These are phyloP conservation scores for Exophiala sp. DNA, from an alignment of 2,329 filamentous ascomycete genomes.

Conservation along the genomic window DNA sequence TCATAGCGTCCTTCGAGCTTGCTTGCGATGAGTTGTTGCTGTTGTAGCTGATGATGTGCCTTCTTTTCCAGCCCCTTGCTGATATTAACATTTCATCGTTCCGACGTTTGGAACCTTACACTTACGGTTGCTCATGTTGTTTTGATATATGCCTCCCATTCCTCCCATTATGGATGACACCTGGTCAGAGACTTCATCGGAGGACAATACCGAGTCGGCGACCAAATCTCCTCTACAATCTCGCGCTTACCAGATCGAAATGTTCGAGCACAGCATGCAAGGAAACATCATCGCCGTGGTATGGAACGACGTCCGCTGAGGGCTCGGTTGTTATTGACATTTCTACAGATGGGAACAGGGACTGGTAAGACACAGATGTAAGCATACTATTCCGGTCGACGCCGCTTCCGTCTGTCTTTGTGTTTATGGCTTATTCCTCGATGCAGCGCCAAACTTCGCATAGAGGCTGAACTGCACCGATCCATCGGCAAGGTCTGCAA, in stretches of 20 bases:
- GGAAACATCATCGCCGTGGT: conserved; percentile 71
- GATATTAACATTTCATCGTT: too few species aligned
- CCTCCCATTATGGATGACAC: conserved; percentile 7
- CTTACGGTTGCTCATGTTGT: too few species aligned
- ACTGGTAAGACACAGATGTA: conserved; percentile 77
- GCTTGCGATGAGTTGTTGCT: too few species aligned
- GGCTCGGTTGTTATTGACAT: conserved; percentile 16
- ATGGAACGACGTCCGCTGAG: conserved; percentile 24
- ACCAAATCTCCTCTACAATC: conserved; percentile 20
- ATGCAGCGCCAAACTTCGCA: conserved; percentile 64
- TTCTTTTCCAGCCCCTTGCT: too few species aligned
- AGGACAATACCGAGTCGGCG: background rate
- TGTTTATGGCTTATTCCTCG: background rate
- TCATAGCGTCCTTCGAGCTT: too few species aligned
- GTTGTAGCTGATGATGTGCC: too few species aligned
- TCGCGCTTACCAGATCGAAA: conserved; percentile 69
- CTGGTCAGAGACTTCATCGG: conserved; percentile 16
- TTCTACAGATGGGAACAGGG: conserved; percentile 71
- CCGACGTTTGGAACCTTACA: too few species aligned
- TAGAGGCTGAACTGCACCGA: conserved; percentile 61
- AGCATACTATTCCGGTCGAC: conserved; percentile 12
- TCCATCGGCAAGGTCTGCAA: conserved; percentile 51
- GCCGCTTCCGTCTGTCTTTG: background rate
- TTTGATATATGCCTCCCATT: background rate
- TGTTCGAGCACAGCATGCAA: conserved; percentile 66